These are phyloP conservation scores for Cucurbita ficifolia DNA, from an alignment of 306 rosid species.

Conservation along the genomic window DNA sequence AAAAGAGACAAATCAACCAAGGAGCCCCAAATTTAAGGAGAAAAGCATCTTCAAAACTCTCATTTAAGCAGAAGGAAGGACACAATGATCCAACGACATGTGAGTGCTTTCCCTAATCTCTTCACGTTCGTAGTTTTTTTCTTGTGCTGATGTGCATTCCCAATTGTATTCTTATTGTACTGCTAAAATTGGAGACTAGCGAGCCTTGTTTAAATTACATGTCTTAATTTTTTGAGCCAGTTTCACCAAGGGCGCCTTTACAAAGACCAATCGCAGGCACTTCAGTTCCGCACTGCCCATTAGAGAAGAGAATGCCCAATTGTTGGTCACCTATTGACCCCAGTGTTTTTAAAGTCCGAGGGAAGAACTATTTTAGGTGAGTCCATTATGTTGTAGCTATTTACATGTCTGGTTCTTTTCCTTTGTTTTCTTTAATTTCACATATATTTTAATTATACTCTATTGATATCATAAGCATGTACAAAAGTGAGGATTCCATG, in stretches of 20 bases:
- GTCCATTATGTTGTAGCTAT: not conserved
- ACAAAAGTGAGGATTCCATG: not conserved
- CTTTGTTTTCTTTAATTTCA: not conserved
- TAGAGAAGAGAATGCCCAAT: slow-evolving; percentile 54
- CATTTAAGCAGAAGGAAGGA: slow-evolving; percentile 80
- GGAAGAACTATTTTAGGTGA: slow-evolving; percentile 65
- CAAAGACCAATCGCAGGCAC: slow-evolving; percentile 64
- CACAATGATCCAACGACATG: slow-evolving; percentile 32
- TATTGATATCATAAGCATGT: not conserved
- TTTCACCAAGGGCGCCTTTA: slow-evolving; percentile 48
- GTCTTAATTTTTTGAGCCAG: slow-evolving; percentile 28
- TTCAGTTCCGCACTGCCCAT: slow-evolving; percentile 42
- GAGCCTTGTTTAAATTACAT: not conserved
- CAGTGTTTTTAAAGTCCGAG: slow-evolving; percentile 76
- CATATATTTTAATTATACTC: not conserved
- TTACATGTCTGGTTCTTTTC: not conserved
- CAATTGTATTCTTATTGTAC: not conserved
- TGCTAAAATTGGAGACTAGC: not conserved
- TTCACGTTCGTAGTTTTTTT: not conserved
- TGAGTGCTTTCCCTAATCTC: slow-evolving; percentile 27
- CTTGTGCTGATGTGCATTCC: not conserved
- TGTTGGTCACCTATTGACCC: slow-evolving; percentile 87
- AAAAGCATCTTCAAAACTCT: slow-evolving; percentile 42
- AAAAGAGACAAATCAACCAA: slow-evolving; percentile 38
- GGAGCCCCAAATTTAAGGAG: slow-evolving; percentile 33